Conservation (phyloP, 2,329 filamentous ascomycete species). For the Ceratocystiopsis minuta region DNA sequence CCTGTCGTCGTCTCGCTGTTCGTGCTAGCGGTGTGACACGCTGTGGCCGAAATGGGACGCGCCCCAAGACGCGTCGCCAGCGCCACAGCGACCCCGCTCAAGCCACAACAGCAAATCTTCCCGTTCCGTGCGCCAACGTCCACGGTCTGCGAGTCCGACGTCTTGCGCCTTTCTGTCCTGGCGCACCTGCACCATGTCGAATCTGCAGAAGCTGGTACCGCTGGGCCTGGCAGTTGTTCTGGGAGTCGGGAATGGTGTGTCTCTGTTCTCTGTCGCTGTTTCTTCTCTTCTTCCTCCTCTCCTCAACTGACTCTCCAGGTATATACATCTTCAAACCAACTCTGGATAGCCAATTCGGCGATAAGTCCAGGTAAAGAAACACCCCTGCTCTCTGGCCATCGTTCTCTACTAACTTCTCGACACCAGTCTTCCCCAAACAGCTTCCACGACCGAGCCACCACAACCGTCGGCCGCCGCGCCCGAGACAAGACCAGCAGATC, state of each 20-base stretch:
- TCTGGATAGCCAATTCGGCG: no score
- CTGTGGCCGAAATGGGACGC: slow-evolving; percentile 1
- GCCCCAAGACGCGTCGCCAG: slow-evolving; percentile 5
- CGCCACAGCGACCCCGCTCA: not conserved
- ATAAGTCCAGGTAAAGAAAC: no score
- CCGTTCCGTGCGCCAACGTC: no score
- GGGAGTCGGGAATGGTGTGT: slow-evolving; percentile 17
- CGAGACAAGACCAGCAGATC: no score
- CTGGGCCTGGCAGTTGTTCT: slow-evolving; percentile 14
- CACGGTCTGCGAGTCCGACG: no score
- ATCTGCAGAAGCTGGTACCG: slow-evolving; percentile 6
- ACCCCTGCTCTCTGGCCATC: no score
- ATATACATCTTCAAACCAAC: slow-evolving; percentile 8
- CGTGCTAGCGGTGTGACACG: not conserved
- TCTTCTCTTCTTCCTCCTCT: not conserved
- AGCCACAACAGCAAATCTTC: not conserved
- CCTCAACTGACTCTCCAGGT: slow-evolving; percentile 2
- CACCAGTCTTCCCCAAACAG: no score
- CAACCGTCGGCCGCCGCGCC: no score
- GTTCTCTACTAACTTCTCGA: no score
- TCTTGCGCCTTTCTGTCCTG: no score
- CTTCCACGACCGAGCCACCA: no score
- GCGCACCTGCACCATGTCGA: slow-evolving; percentile 4
- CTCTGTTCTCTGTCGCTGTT: not conserved
- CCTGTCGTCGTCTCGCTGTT: not conserved